Evolutionary conservation across 768 basidiomycete species (phyloP).

Genomic region (Leccinellum rugosiceps): DNA sequence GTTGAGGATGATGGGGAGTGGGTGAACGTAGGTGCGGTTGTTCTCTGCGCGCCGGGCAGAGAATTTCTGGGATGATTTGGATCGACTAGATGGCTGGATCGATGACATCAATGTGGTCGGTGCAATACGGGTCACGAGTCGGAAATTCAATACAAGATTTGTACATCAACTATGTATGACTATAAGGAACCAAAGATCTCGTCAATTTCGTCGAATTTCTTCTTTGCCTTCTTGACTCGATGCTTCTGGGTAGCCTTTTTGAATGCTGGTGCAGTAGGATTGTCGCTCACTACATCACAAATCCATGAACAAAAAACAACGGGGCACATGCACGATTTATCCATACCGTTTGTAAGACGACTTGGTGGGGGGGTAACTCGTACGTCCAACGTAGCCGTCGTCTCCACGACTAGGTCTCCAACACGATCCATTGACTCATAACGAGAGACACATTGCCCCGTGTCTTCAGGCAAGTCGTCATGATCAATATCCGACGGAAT

Average conservation of each 20-base stretch:
- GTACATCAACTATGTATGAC: neutral
- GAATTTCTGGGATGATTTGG: constrained; percentile 44
- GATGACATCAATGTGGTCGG: constrained; percentile 41
- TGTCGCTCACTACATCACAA: neutral
- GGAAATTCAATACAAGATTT: neutral
- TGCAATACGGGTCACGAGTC: neutral
- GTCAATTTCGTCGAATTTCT: constrained; percentile 26
- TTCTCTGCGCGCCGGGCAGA: constrained; percentile 58
- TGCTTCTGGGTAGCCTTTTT: constrained; percentile 4
- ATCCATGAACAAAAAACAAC: neutral
- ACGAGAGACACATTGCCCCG: constrained; percentile 10
- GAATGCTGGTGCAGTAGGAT: neutral
- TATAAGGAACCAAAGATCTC: constrained; percentile 25
- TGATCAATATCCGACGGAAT: neutral
- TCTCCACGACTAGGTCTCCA: neutral
- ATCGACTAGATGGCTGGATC: constrained; percentile 39
- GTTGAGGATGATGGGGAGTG: constrained; percentile 59
- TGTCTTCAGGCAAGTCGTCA: constrained; percentile 13
- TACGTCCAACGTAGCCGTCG: neutral
- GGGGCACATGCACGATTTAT: neutral
- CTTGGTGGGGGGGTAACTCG: neutral
- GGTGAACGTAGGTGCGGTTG: constrained; percentile 64
- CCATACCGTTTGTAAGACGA: constrained; percentile 4
- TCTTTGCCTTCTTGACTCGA: constrained; percentile 15
- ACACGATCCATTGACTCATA: neutral